Evolutionary conservation across 495 filamentous ascomycete species (phyloP), one percentile per base, ranked within the genome.

Genomic region (Daldinia grandis): DNA sequence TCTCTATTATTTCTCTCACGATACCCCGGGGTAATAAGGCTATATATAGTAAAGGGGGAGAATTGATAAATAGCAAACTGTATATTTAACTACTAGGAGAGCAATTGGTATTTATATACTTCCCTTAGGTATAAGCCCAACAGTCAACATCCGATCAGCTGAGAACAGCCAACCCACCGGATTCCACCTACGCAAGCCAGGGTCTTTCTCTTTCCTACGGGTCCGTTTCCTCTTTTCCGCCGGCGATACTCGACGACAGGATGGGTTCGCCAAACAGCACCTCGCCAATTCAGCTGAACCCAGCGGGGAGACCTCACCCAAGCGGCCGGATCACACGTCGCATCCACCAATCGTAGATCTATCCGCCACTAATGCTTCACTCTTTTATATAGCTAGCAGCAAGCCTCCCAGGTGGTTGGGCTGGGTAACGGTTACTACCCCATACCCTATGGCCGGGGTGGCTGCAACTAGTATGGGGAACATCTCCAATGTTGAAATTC

Each of bases 401-500:
- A 7, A 24, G 42, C 42, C 21, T 24, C 42, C 42, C 17, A 19
- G 42, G 42, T 4, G 2, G 17, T 10, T 4, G 17, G 8, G 17
- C 17, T 21, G 3, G 42, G 14, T 17, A 24, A 12, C 12, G 30
- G 50, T 12, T 10, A 12, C 54, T 57, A 55, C 62, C 62, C 62
- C 21, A 51, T 30, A 24, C 51, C 37, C 50, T 21, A 31, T 21
- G 37, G 14, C 37, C 37, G 21, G 56, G 56, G 15, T 44, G 21
- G 21, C 15, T 27, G 53, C 30, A 37, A 21, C n/a, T 35, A 28
- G 49, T 27, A 44, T 67, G 63, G 57, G 63, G 68, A 67, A 57
- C 47, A 44, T 53, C 44, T 49, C 55, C 50, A 50, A n/a, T 19
- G 50, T 7, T 56, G 24, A 58, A 71, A 62, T 71, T 66, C 68